phyloP scores from a whole-genome alignment of 305 asterid genomes.

The Solanum hybrid region DNA sequence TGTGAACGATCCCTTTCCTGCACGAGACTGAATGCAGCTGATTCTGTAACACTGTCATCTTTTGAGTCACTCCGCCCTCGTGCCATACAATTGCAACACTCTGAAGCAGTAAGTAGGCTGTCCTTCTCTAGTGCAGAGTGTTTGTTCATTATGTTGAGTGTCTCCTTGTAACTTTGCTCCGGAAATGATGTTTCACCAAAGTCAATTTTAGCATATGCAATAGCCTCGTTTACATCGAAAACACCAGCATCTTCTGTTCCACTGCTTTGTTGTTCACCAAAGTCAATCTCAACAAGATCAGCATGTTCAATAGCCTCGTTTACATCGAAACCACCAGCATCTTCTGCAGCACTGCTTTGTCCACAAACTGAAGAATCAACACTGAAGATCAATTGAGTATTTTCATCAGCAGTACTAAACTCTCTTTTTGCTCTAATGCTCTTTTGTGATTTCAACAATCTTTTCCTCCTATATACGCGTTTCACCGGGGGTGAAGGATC shows the following conservation, averaged over 20 bases:
- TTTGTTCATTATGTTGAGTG: background rate
- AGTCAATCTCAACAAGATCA: slow-evolving; percentile 17
- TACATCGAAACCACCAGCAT: slow-evolving; percentile 15
- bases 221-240: slow-evolving; percentile 2
- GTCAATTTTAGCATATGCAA: slow-evolving; percentile 16
- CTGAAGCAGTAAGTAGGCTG: background rate
- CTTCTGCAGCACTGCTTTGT: slow-evolving; percentile 9
- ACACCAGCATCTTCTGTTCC: slow-evolving; percentile 11
- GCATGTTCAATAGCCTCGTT: slow-evolving; percentile 2
- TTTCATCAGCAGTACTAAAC: slow-evolving; percentile 1
- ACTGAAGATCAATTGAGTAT: slow-evolving; percentile 9
- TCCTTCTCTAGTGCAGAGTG: background rate
- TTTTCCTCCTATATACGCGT: slow-evolving; percentile 31
- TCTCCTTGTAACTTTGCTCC: slow-evolving; percentile 4
- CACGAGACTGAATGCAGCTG: background rate
- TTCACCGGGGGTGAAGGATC: slow-evolving; percentile 29
- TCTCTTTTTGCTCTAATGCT: slow-evolving; percentile 16
- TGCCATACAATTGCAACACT: slow-evolving; percentile 1
- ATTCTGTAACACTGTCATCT: background rate
- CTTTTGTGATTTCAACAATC: slow-evolving; percentile 37
- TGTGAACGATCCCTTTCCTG: background rate
- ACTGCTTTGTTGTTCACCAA: slow-evolving; percentile 11
- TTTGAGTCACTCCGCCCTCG: background rate
- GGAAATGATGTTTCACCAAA: slow-evolving; percentile 11
- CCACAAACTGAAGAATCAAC: slow-evolving; percentile 9